phyloP scores from a whole-genome alignment of 2,329 filamentous ascomycete species.

The Chrysosporium queenslandicum region DNA sequence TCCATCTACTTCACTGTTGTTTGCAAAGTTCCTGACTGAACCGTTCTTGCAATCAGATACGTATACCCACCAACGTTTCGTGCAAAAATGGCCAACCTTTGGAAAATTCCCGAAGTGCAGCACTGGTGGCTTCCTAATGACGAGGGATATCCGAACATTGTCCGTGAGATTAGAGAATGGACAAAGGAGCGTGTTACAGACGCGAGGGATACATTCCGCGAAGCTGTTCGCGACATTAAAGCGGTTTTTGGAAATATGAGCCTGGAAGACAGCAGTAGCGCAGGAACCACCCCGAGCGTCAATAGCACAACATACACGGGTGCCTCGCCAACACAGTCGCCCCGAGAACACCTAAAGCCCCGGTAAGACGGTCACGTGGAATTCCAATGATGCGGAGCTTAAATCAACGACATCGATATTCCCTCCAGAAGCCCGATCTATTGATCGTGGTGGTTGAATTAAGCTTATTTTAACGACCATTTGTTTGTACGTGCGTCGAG shows the following conservation, averaged over 20 bases:
- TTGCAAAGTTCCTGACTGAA: not conserved
- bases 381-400: not conserved
- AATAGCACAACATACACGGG: slow-evolving; percentile 8
- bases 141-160: slow-evolving; percentile 61
- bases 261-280: slow-evolving; percentile 38
- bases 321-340: slow-evolving; percentile 10
- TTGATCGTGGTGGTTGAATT: not conserved
- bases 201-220: slow-evolving; percentile 42
- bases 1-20: no score
- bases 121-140: slow-evolving; percentile 86
- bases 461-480: not conserved
- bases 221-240: slow-evolving; percentile 64
- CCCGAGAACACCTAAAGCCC: not conserved
- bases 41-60: slow-evolving; percentile 54
- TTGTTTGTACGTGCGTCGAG: not conserved
- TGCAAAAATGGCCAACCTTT: slow-evolving; percentile 63
- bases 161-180: slow-evolving; percentile 69
- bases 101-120: slow-evolving; percentile 59
- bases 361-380: not conserved
- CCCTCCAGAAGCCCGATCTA: no score
- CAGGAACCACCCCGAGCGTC: slow-evolving; percentile 22
- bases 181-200: slow-evolving; percentile 63
- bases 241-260: slow-evolving; percentile 59
- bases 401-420: no score
- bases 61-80: slow-evolving; percentile 69